Base-by-base conservation (phyloP, 805 yeast species). In the Kurtzmaniella fragi region DNA sequence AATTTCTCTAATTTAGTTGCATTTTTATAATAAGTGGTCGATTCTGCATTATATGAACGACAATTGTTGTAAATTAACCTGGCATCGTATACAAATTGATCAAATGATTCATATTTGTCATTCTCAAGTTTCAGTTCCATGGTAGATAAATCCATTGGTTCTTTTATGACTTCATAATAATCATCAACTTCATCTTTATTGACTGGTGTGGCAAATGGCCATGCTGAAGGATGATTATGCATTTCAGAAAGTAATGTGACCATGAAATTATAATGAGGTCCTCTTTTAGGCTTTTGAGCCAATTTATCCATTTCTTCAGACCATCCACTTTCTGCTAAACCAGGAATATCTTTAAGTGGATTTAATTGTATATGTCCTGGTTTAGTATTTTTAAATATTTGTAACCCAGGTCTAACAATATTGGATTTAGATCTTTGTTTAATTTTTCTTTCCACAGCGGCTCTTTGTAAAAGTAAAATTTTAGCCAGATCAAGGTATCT, bases 201-300 rank as follows among this genome's bases (percentile, higher is more conserved):
- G 11, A 93, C 99, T 2, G 99, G 96, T 40, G 80, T 84, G 34
- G 89, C 78, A 62, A 93, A 93, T 29, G 99, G 99, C 99, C 99
- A 93, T 20, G 97, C 91, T 3, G 96, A 86, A 0, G 98, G 95
- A 61, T 93, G 95, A 56, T 86, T 88, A 54, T 87, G 93, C 67
- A 93, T 60, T 54, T 93, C 99, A 5, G 88, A 79, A 31, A 93
- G 71, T 13, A 93, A 62, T 40, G 88, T 88, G 50, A 86, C 87
- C 95, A 93, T 90, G 45, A 84, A 84, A 33, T 93, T 93, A 64
- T 86, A 86, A 64, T 93, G 97, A 8, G 97, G 96, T 2, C 95
- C 87, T 40, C 96, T 71, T 58, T 89, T 88, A 2, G 99, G 98
- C 54, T 88, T 78, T 53, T 95, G 91, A 0, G 98, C 98, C 42